Evolutionary conservation across 768 basidiomycete species (phyloP).

Genomic region (Crepidotus variabilis): DNA sequence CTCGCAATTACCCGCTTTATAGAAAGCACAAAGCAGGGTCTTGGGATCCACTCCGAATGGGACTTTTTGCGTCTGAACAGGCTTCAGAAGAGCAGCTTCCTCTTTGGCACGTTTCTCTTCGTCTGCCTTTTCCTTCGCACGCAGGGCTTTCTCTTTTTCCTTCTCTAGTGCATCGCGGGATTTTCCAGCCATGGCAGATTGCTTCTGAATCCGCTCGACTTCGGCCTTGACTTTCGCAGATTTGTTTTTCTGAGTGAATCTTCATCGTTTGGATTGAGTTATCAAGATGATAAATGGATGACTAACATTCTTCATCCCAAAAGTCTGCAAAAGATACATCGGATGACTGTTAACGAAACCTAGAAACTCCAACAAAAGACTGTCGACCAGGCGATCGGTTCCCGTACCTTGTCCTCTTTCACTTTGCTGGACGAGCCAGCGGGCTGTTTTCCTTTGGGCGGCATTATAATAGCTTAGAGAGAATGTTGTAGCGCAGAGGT

Average conservation of each 20-base stretch:
- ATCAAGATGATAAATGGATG: not conserved
- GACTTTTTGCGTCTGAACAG: constrained; percentile 79
- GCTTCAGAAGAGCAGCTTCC: constrained; percentile 79
- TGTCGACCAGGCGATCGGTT: constrained; percentile 2
- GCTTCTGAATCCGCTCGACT: constrained; percentile 76
- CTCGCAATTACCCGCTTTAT: constrained; percentile 89
- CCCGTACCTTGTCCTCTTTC: constrained; percentile 76
- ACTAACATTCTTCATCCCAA: constrained; percentile 85
- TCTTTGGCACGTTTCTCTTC: constrained; percentile 85
- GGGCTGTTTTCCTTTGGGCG: constrained; percentile 72
- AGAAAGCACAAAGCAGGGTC: constrained; percentile 88
- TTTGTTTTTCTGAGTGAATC: constrained; percentile 75
- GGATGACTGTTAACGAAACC: constrained; percentile 6
- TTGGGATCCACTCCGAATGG: constrained; percentile 97
- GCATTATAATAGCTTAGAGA: constrained; percentile 40
- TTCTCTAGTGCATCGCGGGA: constrained; percentile 77
- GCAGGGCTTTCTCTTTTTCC: constrained; percentile 78
- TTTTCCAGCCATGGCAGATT: constrained; percentile 72
- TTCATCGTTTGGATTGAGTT: constrained; percentile 1
- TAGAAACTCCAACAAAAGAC: constrained; percentile 8
- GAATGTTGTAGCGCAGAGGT: too few relatives aligned
- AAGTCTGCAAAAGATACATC: constrained; percentile 49
- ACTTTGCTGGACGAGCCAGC: constrained; percentile 62
- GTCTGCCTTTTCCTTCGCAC: constrained; percentile 70
- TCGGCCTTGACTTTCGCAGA: constrained; percentile 89